These are phyloP conservation scores for Acanthamoeba culbertsoni DNA, from an alignment of 208 protist species.

Conservation along the genomic window DNA sequence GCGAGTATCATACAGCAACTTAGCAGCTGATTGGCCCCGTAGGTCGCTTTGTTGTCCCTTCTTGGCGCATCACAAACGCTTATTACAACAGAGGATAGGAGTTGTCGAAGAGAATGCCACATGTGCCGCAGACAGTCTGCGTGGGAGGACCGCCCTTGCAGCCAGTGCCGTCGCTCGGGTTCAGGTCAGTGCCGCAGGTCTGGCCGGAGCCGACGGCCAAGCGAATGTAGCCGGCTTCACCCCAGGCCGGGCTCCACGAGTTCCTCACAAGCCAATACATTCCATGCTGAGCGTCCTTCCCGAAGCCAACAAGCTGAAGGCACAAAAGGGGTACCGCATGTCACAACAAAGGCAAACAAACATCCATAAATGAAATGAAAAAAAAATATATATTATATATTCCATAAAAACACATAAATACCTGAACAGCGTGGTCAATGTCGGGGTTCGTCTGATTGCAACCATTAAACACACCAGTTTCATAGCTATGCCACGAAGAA, in stretches of 20 bases:
- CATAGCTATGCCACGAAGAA: conserved; percentile 57
- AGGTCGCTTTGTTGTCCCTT: too few relatives aligned
- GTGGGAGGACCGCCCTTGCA: conserved; percentile 84
- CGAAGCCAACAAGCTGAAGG: conserved; percentile 77
- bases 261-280: conserved; percentile 83
- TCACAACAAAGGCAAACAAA: neutral
- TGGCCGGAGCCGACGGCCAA: conserved; percentile 54
- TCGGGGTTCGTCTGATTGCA: conserved; percentile 66
- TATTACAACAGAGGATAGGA: conserved; percentile 77
- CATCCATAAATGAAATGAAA: neutral
- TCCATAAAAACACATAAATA: too few relatives aligned
- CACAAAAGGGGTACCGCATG: neutral
- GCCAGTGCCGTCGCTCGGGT: conserved; percentile 70
- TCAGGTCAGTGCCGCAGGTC: neutral
- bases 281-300: conserved; percentile 54
- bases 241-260: conserved; percentile 79
- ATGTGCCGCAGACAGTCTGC: conserved; percentile 86
- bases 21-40: too few relatives aligned
- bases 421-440: conserved; percentile 74
- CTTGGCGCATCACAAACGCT: too few relatives aligned
- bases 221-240: conserved; percentile 78
- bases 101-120: conserved; percentile 86
- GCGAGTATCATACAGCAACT: too few relatives aligned
- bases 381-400: too few relatives aligned
- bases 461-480: conserved; percentile 62